A percentile compares a stretch with the other conserved stretches of the same genome.
phyloP scores from a whole-genome alignment of 2,329 filamentous ascomycete species.

The Parascedosporium putredinis region DNA sequence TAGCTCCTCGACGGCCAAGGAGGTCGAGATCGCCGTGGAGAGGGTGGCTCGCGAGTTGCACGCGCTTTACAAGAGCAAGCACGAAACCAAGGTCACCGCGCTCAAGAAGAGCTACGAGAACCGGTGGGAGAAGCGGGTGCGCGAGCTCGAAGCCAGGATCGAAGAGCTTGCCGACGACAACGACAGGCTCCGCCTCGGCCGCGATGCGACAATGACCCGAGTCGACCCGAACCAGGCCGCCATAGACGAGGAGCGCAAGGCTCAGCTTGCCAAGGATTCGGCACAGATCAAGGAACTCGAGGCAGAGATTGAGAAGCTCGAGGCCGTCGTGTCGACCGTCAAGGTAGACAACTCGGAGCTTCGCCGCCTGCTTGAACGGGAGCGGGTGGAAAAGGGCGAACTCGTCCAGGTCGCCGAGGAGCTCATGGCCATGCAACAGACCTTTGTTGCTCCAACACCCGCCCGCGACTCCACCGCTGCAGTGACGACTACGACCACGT shows the following conservation, averaged over 20 bases:
- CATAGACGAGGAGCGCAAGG: conserved; percentile 40
- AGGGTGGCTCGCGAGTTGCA: conserved; percentile 92
- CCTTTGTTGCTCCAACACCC: conserved; percentile 24
- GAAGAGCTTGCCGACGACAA: conserved; percentile 63
- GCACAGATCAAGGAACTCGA: conserved; percentile 59
- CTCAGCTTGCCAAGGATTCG: conserved; percentile 52
- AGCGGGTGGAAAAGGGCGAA: conserved; percentile 76
- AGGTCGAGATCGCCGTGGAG: conserved; percentile 78
- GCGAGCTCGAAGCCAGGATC: conserved; percentile 63
- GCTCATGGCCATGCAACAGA: conserved; percentile 60
- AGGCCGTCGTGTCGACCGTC: conserved; percentile 60
- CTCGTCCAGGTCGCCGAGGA: conserved; percentile 73
- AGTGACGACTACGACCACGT: not conserved
- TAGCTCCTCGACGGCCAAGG: conserved; percentile 29
- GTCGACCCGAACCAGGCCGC: conserved; percentile 35
- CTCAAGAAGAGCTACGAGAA: conserved; percentile 78
- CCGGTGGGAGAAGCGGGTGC: conserved; percentile 80
- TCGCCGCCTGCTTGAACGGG: conserved; percentile 55
- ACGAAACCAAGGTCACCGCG: conserved; percentile 89
- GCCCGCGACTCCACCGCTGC: not conserved
- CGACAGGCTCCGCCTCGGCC: conserved; percentile 56
- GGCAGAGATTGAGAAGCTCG: conserved; percentile 64
- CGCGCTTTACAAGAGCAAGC: conserved; percentile 89
- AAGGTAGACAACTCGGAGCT: conserved; percentile 60
- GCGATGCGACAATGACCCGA: conserved; percentile 55